A percentile compares a stretch with the other conserved stretches of the same genome.
Evolutionary conservation across 441 rosid genomes (phyloP).

Genomic region (Mallotus repandus): DNA sequence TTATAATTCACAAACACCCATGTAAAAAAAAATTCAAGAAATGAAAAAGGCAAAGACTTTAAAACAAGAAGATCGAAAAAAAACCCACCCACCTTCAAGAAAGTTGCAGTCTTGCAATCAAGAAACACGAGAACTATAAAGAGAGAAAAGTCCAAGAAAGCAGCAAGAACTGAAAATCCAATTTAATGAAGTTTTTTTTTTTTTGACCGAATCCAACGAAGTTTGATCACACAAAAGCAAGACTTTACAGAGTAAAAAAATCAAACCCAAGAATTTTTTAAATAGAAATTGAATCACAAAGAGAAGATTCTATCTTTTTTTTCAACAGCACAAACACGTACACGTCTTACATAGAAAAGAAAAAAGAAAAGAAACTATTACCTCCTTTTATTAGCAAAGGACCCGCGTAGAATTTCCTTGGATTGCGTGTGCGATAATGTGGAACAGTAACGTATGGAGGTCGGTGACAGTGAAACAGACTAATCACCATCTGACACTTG

Average conservation of each 20-base stretch:
- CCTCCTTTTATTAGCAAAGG: not conserved
- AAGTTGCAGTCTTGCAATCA: not conserved
- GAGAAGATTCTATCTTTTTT: not conserved
- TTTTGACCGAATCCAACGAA: not conserved
- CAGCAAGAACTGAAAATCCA: not conserved
- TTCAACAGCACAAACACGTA: not conserved
- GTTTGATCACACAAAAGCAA: not conserved
- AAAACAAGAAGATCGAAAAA: not conserved
- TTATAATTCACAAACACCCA: constrained; percentile 2
- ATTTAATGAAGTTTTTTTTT: no score
- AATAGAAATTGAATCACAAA: not conserved
- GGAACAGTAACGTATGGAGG: not conserved
- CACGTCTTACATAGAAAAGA: no score
- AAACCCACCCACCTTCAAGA: not conserved
- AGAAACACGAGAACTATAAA: no score
- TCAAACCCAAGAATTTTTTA: not conserved
- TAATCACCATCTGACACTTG: constrained; percentile 20
- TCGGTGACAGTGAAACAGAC: not conserved
- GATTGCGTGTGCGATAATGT: constrained; percentile 15
- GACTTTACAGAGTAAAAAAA: not conserved
- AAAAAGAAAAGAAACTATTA: not conserved
- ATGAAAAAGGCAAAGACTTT: not conserved
- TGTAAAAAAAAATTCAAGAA: constrained; percentile 2
- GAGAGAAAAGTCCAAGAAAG: not conserved
- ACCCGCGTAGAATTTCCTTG: constrained; percentile 15